Conservation (phyloP, 108 stramenopile genomes). For the Cyclotella atomus region DNA sequence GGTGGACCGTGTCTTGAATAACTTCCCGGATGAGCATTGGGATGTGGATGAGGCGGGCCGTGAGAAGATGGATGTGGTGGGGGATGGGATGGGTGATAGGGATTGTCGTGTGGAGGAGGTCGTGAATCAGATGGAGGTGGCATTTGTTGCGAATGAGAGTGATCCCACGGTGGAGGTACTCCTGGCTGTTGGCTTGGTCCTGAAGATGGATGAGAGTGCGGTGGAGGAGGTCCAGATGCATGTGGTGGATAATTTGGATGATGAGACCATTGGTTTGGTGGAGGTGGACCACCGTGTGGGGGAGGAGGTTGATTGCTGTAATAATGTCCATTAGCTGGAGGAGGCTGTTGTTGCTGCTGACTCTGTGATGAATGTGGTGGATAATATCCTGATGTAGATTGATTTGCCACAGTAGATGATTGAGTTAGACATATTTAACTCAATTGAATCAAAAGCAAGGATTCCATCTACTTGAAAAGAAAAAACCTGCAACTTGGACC, state of each 20-base stretch:
- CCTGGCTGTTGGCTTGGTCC: neutral
- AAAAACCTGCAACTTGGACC: no score
- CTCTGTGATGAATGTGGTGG: constrained; percentile 15
- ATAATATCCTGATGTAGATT: constrained; percentile 6
- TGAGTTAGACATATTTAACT: no score
- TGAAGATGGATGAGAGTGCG: neutral
- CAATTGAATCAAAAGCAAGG: no score
- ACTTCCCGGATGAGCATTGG: neutral
- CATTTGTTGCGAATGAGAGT: constrained; percentile 14
- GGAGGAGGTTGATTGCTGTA: constrained; percentile 29
- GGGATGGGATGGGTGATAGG: constrained; percentile 15
- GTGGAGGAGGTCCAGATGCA: constrained; percentile 9
- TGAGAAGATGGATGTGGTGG: constrained; percentile 31
- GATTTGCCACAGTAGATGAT: neutral
- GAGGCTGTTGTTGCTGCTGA: constrained; percentile 8
- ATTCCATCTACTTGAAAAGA: no score
- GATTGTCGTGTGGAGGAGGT: constrained; percentile 16
- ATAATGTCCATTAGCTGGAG: constrained; percentile 19
- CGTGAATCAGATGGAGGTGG: constrained; percentile 16
- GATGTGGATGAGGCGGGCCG: constrained; percentile 41
- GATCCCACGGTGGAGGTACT: constrained; percentile 21
- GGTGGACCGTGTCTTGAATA: constrained; percentile 19
- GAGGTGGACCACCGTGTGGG: constrained; percentile 18
- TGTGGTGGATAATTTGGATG: constrained; percentile 24
- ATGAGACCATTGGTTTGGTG: constrained; percentile 29